Evolutionary conservation across 805 yeast genomes (phyloP).

Genomic region (Nakazawaea wyomingensis): DNA sequence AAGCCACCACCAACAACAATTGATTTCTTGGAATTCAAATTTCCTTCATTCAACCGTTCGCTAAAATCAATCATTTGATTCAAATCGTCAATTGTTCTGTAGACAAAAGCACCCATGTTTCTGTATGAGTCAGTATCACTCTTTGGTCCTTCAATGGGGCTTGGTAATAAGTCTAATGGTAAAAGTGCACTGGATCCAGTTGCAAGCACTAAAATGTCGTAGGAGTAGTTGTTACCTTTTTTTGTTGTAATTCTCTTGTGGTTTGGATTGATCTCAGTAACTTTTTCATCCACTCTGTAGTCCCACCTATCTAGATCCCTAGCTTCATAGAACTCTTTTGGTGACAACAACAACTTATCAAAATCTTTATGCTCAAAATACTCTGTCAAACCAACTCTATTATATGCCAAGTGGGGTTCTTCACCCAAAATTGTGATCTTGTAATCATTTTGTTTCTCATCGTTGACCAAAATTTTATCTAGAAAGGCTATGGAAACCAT

Average conservation of each 20-base stretch:
- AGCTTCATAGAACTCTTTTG: slow-evolving; percentile 21
- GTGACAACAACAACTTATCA: slow-evolving; percentile 23
- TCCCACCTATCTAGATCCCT: slow-evolving; percentile 21
- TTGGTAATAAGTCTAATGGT: slow-evolving; percentile 22
- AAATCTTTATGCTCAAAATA: slow-evolving; percentile 24
- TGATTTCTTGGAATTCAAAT: slow-evolving; percentile 18
- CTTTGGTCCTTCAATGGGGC: slow-evolving; percentile 13
- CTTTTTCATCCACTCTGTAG: slow-evolving; percentile 21
- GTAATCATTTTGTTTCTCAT: slow-evolving; percentile 24
- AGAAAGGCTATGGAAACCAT: slow-evolving; percentile 32
- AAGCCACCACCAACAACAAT: slow-evolving; percentile 31
- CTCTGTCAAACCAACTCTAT: slow-evolving; percentile 31
- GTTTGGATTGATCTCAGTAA: slow-evolving; percentile 16
- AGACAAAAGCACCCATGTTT: slow-evolving; percentile 29
- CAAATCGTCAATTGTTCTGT: slow-evolving; percentile 30
- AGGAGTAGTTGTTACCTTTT: slow-evolving; percentile 15
- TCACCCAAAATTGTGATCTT: slow-evolving; percentile 28
- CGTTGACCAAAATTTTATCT: slow-evolving; percentile 28
- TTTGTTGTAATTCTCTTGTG: slow-evolving; percentile 16
- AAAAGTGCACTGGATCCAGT: slow-evolving; percentile 29
- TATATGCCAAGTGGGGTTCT: slow-evolving; percentile 31
- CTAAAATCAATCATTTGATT: slow-evolving; percentile 24
- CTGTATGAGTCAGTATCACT: slow-evolving; percentile 16
- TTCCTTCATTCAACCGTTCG: slow-evolving; percentile 10
- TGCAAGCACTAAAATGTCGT: slow-evolving; percentile 26